Percentiles rank a stretch among this genome's conserved stretches.
These are phyloP conservation scores for Austropuccinia psidii DNA, from an alignment of 1,284 basidiomycete species.

Conservation along the genomic window DNA sequence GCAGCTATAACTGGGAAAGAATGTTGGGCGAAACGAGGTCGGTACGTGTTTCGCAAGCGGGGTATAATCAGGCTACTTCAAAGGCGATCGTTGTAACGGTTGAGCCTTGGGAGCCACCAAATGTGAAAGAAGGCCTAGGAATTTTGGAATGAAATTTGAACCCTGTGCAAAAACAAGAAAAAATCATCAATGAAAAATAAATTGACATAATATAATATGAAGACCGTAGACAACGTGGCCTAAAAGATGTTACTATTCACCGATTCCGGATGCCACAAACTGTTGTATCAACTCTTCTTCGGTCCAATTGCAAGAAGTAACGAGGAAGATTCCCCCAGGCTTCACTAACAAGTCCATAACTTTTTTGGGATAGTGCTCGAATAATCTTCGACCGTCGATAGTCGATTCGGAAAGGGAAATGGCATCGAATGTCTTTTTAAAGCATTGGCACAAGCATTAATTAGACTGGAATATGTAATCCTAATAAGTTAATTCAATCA, in stretches of 20 bases:
- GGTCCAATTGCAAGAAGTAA: conserved; percentile 35
- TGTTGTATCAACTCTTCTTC: conserved; percentile 10
- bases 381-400: not conserved
- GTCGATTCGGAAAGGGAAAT: conserved; percentile 17
- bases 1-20: no score
- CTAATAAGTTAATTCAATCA: not conserved
- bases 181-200: not conserved
- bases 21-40: no score
- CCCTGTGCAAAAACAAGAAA: conserved; percentile 4
- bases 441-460: not conserved
- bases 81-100: conserved; percentile 31
- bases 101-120: conserved; percentile 6
- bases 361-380: not conserved
- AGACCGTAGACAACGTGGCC: not conserved
- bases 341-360: not conserved
- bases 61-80: no score
- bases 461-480: not conserved
- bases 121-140: conserved; percentile 1
- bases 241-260: not conserved
- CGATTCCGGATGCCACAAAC: not conserved
- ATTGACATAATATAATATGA: not conserved
- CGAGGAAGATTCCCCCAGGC: conserved; percentile 18
- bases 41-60: no score
- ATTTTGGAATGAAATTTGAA: conserved; percentile 33
- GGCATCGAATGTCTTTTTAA: conserved; percentile 31